Evolutionary conservation across 1,139 yeast genomes (phyloP).

Genomic region (Debaryomycetaceae sp.): DNA sequence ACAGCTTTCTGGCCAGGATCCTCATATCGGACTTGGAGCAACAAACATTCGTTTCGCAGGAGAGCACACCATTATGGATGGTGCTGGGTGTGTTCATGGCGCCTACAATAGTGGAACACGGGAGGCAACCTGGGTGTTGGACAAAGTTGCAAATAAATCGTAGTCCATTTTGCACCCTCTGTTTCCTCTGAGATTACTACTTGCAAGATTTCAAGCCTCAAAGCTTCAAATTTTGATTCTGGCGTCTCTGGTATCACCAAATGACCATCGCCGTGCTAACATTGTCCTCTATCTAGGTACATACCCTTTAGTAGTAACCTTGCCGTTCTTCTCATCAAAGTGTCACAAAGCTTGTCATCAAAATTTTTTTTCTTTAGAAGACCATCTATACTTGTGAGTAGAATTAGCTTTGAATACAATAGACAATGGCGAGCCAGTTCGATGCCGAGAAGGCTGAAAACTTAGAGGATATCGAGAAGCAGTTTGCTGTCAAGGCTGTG

Average conservation of each 20-base stretch:
- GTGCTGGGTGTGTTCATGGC: constrained; percentile 84
- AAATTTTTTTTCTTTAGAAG: constrained; percentile 1
- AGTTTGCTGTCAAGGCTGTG: constrained; percentile 97
- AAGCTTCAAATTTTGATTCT: too few species aligned
- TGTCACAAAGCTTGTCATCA: not conserved
- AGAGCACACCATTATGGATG: constrained; percentile 73
- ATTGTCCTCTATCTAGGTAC: too few species aligned
- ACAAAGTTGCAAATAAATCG: constrained; percentile 7
- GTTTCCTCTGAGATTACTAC: too few species aligned
- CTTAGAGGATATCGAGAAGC: constrained; percentile 78
- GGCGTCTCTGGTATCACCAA: too few species aligned
- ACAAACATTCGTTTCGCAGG: constrained; percentile 72
- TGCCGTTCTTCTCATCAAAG: not conserved
- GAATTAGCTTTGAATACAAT: too few species aligned
- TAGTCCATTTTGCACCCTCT: too few species aligned
- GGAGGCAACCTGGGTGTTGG: constrained; percentile 54
- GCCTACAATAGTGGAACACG: constrained; percentile 70
- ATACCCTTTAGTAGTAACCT: not conserved
- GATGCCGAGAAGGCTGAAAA: constrained; percentile 58
- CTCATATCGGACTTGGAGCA: constrained; percentile 46
- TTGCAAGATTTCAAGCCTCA: too few species aligned
- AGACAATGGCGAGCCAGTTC: constrained; percentile 27
- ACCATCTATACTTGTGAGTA: not conserved
- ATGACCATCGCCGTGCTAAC: too few species aligned
- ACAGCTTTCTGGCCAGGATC: constrained; percentile 42